Evolutionary conservation across 139 green algal genomes (phyloP), one percentile per base, ranked within the genome.

Genomic region (Micractinium sp.): DNA sequence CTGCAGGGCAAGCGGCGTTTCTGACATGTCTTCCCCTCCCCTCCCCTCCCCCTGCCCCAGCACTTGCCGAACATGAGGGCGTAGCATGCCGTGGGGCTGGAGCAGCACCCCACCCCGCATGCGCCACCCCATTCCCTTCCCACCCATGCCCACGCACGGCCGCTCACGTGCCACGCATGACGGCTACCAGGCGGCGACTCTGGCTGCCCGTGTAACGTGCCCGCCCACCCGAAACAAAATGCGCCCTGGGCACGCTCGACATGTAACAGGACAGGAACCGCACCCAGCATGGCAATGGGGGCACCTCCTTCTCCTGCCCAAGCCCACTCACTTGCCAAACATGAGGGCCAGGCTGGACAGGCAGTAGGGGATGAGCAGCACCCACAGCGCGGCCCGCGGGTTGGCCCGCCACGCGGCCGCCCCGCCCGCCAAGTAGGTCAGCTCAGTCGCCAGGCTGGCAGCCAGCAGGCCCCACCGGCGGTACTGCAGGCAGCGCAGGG

Each of bases 271-370:
- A 9, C 47, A 56, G 47, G 47, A 56, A 9, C 47, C 5, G 47
- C 47, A 56, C 47, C 47, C 47, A 56, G 47, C 5, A 56, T 56
- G 47, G n/a, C n/a, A n/a, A n/a, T n/a, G n/a, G n/a, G n/a, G n/a
- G n/a, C n/a, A n/a, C n/a, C n/a, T n/a, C n/a, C 47, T 9, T 56
- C 47, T 9, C 47, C 47, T 56, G 47, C 47, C 47, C 47, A 56
- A 9, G 47, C 47, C 73, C 85, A 96, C 95, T 87, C 96, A 99
- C 91, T 99, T 99, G 56, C 97, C 97, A 90, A 99, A 96, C 96
- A 97, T 98, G 38, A 99, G 91, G 0, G 95, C 93, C 14, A 99
- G 90, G 9, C 93, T 96, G 27, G 93, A 91, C 0, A 99, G 29
- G 13, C 94, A 60, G 60, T 96, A 95, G 12, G 97, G 97, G 33